Percentiles rank a stretch among this genome's conserved stretches.
Conservation (phyloP, 441 rosid species). For the Euphorbia corollata region DNA sequence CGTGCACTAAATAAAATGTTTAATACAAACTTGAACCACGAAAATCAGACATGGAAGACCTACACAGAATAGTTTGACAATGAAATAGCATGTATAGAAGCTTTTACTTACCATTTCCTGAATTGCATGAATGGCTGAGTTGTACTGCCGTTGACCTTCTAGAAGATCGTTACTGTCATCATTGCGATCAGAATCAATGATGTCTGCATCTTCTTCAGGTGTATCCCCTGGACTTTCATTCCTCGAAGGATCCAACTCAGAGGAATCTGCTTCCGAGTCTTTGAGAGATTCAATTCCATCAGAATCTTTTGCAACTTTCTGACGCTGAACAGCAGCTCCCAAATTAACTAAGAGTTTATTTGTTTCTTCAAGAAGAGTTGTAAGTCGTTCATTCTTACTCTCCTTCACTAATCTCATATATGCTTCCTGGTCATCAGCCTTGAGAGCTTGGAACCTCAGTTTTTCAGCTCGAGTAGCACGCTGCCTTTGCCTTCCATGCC, state of each 20-base stretch:
- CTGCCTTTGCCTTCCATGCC: conserved; percentile 99
- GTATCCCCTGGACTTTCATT: conserved; percentile 59
- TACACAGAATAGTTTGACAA: conserved; percentile 5
- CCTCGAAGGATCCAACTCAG: conserved; percentile 65
- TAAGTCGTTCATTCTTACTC: conserved; percentile 93
- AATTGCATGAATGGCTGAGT: conserved; percentile 91
- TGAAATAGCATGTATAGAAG: conserved; percentile 13
- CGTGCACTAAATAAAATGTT: not conserved
- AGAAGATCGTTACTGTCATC: conserved; percentile 78
- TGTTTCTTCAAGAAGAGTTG: conserved; percentile 91
- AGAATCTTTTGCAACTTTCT: conserved; percentile 68
- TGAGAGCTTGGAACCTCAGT: conserved; percentile 89
- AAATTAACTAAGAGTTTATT: conserved; percentile 85
- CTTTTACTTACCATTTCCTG: conserved; percentile 73
- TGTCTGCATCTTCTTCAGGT: conserved; percentile 57
- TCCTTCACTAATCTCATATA: conserved; percentile 96
- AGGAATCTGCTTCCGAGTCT: conserved; percentile 63
- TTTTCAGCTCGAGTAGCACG: conserved; percentile 98
- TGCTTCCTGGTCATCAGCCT: conserved; percentile 96
- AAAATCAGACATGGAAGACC: conserved; percentile 8
- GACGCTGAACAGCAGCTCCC: conserved; percentile 99
- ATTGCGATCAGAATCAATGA: conserved; percentile 64
- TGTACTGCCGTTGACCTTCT: conserved; percentile 95
- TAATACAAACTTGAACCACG: conserved; percentile 6
- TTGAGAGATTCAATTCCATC: conserved; percentile 63